Conservation (phyloP, 169 alveolate genomes). For the Plasmodium berghei region DNA sequence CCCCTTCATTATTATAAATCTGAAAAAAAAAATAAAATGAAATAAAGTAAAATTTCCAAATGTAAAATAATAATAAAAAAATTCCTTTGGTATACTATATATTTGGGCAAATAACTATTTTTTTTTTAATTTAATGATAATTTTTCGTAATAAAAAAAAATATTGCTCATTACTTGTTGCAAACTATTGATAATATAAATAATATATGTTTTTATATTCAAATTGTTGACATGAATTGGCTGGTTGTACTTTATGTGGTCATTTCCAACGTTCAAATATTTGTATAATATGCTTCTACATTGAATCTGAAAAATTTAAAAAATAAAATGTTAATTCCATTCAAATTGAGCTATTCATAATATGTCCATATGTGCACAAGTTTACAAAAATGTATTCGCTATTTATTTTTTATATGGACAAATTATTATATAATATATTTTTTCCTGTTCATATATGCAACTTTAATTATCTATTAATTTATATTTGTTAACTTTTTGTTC, state of each 20-base stretch:
- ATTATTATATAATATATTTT: not conserved
- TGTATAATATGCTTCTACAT: slow-evolving; percentile 64
- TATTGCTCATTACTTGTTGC: slow-evolving; percentile 20
- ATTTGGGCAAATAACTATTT: too few species aligned
- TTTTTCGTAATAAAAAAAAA: too few species aligned
- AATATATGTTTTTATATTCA: slow-evolving; percentile 60
- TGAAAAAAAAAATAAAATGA: not conserved
- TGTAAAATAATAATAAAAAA: not conserved
- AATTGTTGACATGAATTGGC: slow-evolving; percentile 27
- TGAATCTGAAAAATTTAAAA: slow-evolving; percentile 19
- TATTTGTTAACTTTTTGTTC: not conserved
- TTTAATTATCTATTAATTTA: slow-evolving; percentile 3
- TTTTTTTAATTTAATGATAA: too few species aligned
- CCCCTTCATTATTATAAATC: slow-evolving; percentile 70
- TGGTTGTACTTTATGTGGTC: slow-evolving; percentile 8
- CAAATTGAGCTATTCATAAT: too few species aligned
- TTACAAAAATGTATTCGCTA: too few species aligned
- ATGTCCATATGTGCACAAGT: too few species aligned
- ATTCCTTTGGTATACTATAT: not conserved
- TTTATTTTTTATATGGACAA: not conserved
- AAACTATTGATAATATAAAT: slow-evolving; percentile 35
- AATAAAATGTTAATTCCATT: not conserved
- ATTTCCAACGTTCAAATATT: slow-evolving; percentile 26
- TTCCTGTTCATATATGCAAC: not conserved
- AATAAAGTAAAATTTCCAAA: not conserved